Evolutionary conservation across 75 land plant species (phyloP).

Genomic region (Pinus albicaulis): DNA sequence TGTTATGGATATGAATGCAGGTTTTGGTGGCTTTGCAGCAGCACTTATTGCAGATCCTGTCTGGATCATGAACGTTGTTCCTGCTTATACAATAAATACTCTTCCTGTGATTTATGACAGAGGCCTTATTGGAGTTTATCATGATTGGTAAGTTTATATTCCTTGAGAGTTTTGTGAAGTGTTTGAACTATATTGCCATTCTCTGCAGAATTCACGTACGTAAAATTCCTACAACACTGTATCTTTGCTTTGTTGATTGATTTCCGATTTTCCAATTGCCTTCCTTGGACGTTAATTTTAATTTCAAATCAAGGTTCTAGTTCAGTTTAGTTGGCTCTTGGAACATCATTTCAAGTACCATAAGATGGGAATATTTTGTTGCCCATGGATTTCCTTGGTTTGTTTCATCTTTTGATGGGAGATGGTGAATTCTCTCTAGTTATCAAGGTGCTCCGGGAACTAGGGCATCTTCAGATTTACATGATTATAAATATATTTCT

Average conservation of each 20-base stretch:
- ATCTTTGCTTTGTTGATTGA: background rate
- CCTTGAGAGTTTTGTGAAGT: background rate
- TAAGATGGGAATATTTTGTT: background rate
- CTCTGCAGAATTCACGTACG: background rate
- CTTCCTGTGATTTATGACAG: constrained; percentile 78
- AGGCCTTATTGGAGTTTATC: constrained; percentile 87
- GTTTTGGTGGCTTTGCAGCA: constrained; percentile 93
- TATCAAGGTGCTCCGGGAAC: background rate
- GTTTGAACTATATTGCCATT: background rate
- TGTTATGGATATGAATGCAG: constrained; percentile 95
- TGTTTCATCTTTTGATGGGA: background rate
- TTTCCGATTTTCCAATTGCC: background rate
- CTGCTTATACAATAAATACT: constrained; percentile 55
- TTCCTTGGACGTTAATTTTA: background rate
- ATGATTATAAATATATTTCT: background rate
- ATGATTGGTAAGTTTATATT: constrained; percentile 78
- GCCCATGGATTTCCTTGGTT: background rate
- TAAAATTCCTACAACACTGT: background rate
- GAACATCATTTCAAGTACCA: background rate
- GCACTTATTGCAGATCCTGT: constrained; percentile 69
- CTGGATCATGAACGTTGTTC: constrained; percentile 98
- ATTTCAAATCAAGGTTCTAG: background rate
- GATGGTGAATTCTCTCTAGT: background rate
- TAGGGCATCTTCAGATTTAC: background rate
- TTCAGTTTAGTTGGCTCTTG: background rate